Evolutionary conservation across 495 filamentous ascomycete genomes (phyloP), one percentile per base, ranked within the genome.

Genomic region (Tuber magnatum): DNA sequence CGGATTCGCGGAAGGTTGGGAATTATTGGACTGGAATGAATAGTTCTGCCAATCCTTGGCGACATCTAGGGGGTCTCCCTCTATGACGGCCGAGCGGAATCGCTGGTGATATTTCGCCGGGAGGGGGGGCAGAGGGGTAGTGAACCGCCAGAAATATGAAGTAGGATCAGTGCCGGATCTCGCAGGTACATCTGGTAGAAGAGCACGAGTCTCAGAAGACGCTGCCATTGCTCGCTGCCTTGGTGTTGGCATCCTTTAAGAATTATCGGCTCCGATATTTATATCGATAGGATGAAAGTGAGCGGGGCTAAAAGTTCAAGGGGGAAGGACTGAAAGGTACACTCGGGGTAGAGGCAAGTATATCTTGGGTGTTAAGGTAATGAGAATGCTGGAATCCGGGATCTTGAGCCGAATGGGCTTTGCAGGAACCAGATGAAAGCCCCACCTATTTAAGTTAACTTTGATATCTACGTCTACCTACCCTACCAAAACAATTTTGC

Each of bases 11-110:
- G 69, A 5, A 39, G 65, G 69, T 38, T 69, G 32, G 0, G 65
- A 68, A 22, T 35, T 46, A 9, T 70, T 32, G 3, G 22, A 28
- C 6, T 72, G 65, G 35, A 79, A 79, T 1, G 73, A 79, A 48
- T 80, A 42, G 56, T 71, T 76, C 51, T 81, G 86, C 90, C 90
- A 93, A 74, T 87, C 85, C 71, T 92, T 80, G 8, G 90, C 88
- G 35, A 88, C 87, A 80, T 92, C 88, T n/a, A 92, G 88, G 9
- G 91, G 90, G 77, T 92, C 91, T 4, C 89, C 90, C 48, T 85
- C 80, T 71, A 87, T 86, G 8, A 92, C 86, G 71, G 87, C 90
- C 83, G 85, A 83, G 10, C 86, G 81, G 14, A 86, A 81, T 24
- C 40, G 46, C 61, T 75, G 73, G 51, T 75, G 74, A 41, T n/a